phyloP scores from a whole-genome alignment of 352 stramenopile genomes.

The Pythium chondricola region DNA sequence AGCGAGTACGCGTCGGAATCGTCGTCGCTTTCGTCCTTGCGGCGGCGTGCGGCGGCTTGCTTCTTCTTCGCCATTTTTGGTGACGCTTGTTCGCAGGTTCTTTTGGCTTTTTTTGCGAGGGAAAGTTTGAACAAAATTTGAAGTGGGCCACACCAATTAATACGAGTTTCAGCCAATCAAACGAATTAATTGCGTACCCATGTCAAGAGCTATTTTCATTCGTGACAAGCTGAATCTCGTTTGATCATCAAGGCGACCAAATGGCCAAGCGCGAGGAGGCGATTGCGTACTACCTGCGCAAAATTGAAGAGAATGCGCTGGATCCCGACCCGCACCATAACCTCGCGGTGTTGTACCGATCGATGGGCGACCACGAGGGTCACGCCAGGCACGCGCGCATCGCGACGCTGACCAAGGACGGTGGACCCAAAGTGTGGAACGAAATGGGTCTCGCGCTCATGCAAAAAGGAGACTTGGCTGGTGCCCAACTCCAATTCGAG shows the following conservation, averaged over 20 bases:
- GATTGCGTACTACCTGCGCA: constrained; percentile 57
- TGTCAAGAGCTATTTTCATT: no score
- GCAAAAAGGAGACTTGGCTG: constrained; percentile 26
- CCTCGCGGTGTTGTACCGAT: constrained; percentile 48
- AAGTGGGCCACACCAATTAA: constrained; percentile 8
- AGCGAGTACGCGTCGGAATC: constrained; percentile 23
- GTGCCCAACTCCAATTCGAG: constrained; percentile 37
- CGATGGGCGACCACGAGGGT: constrained; percentile 30
- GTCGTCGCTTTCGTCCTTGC: constrained; percentile 22
- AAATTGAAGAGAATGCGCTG: constrained; percentile 48
- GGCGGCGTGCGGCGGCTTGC: constrained; percentile 6
- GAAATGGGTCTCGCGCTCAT: constrained; percentile 54
- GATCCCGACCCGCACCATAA: constrained; percentile 49
- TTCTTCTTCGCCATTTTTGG: neutral
- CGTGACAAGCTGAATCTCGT: no score
- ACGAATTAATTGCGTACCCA: no score
- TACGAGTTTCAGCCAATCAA: constrained; percentile 6
- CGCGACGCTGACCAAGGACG: constrained; percentile 48
- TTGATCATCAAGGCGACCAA: neutral
- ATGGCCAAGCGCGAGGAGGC: constrained; percentile 44
- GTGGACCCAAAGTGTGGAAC: constrained; percentile 49
- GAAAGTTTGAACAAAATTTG: constrained; percentile 2
- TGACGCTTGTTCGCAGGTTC: neutral
- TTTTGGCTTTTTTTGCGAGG: constrained; percentile 4
- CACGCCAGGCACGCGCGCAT: constrained; percentile 49